These are phyloP conservation scores for Sherardia arvensis DNA, from an alignment of 257 asterid genomes.

Conservation along the genomic window DNA sequence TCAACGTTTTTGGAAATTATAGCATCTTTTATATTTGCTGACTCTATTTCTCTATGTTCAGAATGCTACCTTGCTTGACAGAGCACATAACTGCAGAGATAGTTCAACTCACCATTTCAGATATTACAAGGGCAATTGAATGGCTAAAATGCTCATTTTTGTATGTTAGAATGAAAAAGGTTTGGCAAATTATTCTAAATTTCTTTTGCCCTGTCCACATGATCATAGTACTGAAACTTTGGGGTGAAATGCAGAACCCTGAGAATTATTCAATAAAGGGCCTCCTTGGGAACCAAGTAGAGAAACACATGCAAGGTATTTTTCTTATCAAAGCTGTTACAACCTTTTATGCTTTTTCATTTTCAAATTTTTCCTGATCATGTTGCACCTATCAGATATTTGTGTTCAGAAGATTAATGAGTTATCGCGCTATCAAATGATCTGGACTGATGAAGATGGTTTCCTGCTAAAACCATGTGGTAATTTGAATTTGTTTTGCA, in stretches of 20 bases:
- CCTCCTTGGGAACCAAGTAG: slow-evolving; percentile 41
- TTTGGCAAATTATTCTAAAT: slow-evolving; percentile 27
- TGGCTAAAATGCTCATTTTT: slow-evolving; percentile 95
- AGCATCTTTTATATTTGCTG: slow-evolving; percentile 12
- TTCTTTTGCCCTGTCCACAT: slow-evolving; percentile 9
- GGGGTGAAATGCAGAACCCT: slow-evolving; percentile 77
- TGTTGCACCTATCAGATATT: slow-evolving; percentile 43
- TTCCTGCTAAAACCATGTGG: slow-evolving; percentile 88
- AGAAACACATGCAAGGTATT: slow-evolving; percentile 83
- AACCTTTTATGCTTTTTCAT: not conserved
- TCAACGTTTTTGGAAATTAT: slow-evolving; percentile 1
- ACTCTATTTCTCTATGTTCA: slow-evolving; percentile 27
- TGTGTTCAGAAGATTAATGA: slow-evolving; percentile 86
- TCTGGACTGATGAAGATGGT: slow-evolving; percentile 97
- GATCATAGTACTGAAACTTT: slow-evolving; percentile 25
- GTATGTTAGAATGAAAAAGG: slow-evolving; percentile 94
- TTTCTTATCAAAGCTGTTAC: slow-evolving; percentile 14
- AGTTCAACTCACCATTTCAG: slow-evolving; percentile 82
- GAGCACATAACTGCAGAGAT: slow-evolving; percentile 98
- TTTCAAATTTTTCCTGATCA: slow-evolving; percentile 12
- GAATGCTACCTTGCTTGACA: slow-evolving; percentile 84
- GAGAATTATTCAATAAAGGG: slow-evolving; percentile 60
- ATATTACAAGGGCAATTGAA: slow-evolving; percentile 82
- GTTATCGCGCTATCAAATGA: slow-evolving; percentile 65
- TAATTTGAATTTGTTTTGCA: slow-evolving; percentile 18